These are phyloP conservation scores for Cadophora luteo-olivacea DNA, from an alignment of 2,329 filamentous ascomycete species.

Conservation along the genomic window DNA sequence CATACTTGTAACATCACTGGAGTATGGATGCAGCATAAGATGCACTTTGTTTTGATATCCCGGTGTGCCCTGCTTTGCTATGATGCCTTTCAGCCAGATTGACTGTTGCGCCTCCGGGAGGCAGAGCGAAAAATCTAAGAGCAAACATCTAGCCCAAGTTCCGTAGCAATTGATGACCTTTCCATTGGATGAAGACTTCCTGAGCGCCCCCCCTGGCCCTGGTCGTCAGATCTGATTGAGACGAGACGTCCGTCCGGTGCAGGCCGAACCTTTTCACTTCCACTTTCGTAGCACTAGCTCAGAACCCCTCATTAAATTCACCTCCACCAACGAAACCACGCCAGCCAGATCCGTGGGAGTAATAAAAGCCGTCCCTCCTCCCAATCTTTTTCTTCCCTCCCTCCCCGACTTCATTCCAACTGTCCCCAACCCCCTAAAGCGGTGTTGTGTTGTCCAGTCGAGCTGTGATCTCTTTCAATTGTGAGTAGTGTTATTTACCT, in stretches of 20 bases:
- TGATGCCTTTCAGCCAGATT: neutral
- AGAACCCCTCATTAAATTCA: constrained; percentile 17
- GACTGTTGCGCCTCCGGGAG: neutral
- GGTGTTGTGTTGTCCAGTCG: constrained; percentile 15
- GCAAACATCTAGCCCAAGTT: neutral
- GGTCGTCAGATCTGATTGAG: constrained; percentile 12
- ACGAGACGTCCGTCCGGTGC: constrained; percentile 16
- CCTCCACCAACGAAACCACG: constrained; percentile 15
- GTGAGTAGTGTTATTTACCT: constrained; percentile 21
- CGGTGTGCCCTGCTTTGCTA: neutral
- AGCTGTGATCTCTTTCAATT: constrained; percentile 10
- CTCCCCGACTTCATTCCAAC: constrained; percentile 18
- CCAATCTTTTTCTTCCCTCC: constrained; percentile 11
- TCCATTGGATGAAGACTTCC: constrained; percentile 7
- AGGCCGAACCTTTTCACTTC: constrained; percentile 15
- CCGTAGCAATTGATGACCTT: constrained; percentile 8
- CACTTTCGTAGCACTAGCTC: constrained; percentile 12
- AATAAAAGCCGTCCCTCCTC: constrained; percentile 23
- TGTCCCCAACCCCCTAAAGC: constrained; percentile 12
- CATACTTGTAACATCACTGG: neutral
- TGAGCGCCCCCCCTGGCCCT: neutral
- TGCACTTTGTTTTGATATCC: constrained; percentile 3
- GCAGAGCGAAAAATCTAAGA: neutral
- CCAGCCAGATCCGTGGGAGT: constrained; percentile 20
- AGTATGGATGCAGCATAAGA: neutral